Base-by-base conservation (phyloP, 2,329 filamentous ascomycete genomes). In the Ciborinia camelliae region DNA sequence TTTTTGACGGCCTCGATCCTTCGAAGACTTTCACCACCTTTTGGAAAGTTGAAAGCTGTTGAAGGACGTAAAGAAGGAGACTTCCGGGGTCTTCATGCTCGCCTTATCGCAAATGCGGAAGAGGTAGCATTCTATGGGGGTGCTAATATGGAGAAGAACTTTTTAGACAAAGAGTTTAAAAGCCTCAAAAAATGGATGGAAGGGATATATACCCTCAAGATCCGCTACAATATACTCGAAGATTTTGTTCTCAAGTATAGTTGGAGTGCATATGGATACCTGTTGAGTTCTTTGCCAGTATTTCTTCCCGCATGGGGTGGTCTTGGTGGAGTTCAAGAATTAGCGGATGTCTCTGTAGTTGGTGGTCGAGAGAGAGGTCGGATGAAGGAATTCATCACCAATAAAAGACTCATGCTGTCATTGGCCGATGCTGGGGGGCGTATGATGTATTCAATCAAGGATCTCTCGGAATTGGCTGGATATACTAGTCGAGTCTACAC, bases 391-490 rank as follows among this genome's bases (percentile, higher is more conserved):
- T 99, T 99, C 78, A 97, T 99, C 78, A 99, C 95, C 15, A 99
- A 99, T 80, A 98, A 99, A 78, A 88, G 95, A 5, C 87, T 99
- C 47, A 98, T 99, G 95, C 84, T 99, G 39, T 98, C 94, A 20
- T 84, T 99, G 45, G 95, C 95, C 12, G 95, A 99, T 77, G 95
- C 95, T 1, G 95, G 95, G 66, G 94, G 94, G 32, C 86, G 95
- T 54, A 97, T 99, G 92, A 99, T 99, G 95, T 99, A 99, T 81
- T 95, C 91, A 68, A 96, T 99, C 81, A 99, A 99, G 78, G 96
- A 99, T 74, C 85, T 99, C 43, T 93, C 93, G 1, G 95, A 99
- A 76, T 82, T 99, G 41, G 95, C 95, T 6, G 95, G 95, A 28
- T 96, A 98, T 79, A 99, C 95, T 0, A 97, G 92, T 65, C 88